phyloP scores from a whole-genome alignment of 2,329 filamentous ascomycete species.

The Pseudonectria buxi region DNA sequence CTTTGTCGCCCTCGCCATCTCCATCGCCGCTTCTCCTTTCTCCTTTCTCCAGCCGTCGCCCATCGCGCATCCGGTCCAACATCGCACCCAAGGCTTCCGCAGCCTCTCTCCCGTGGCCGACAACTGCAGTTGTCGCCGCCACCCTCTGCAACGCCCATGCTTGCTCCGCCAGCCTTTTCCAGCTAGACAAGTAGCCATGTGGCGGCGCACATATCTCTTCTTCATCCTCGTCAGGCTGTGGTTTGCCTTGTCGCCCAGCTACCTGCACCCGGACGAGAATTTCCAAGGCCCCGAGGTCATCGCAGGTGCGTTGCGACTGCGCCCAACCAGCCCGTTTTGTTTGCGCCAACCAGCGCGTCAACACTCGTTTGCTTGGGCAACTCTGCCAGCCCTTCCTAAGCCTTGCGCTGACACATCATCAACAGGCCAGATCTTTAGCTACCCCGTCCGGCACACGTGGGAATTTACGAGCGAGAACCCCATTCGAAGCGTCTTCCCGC shows the following conservation, averaged over 20 bases:
- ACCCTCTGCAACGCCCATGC: constrained; percentile 18
- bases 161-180: constrained; percentile 16
- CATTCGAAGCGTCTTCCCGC: constrained; percentile 89
- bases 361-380: not conserved
- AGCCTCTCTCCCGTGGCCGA: not conserved
- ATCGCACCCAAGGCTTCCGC: not conserved
- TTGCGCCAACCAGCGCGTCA: not conserved
- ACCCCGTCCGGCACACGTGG: constrained; percentile 86
- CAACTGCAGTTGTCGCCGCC: constrained; percentile 14
- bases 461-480: constrained; percentile 86
- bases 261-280: constrained; percentile 97
- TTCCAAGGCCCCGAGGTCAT: constrained; percentile 98
- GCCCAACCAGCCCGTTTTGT: not conserved
- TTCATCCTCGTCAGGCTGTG: constrained; percentile 83
- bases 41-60: no score
- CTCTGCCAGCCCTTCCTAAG: not conserved
- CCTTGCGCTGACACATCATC: not conserved
- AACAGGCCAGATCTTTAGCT: constrained; percentile 83
- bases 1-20: no score
- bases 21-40: no score
- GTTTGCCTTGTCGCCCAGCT: constrained; percentile 90
- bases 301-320: constrained; percentile 59
- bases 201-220: constrained; percentile 81
- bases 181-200: constrained; percentile 53
- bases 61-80: no score